A percentile compares a stretch with the other conserved stretches of the same genome.
phyloP scores from a whole-genome alignment of 768 basidiomycete species.

The Pleurotus ostreatus region DNA sequence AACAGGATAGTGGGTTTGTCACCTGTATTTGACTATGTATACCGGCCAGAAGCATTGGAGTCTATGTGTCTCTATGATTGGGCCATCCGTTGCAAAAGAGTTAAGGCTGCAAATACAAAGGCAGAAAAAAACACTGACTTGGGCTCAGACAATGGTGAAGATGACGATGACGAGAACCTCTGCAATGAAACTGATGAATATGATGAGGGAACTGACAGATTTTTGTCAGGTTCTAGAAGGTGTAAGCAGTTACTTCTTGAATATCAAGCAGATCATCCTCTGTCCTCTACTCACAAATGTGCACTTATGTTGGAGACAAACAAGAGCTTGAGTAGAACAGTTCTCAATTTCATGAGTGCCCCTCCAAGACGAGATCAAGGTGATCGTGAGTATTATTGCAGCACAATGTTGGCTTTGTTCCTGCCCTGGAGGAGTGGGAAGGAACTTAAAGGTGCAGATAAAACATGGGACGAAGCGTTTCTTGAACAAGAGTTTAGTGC shows the following conservation, averaged over 20 bases:
- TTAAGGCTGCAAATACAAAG: background rate
- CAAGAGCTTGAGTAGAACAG: background rate
- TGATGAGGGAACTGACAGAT: background rate
- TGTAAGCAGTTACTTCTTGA: no score
- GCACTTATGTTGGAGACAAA: no score
- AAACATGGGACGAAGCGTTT: conserved; percentile 21
- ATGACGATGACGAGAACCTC: no score
- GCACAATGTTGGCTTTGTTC: conserved; percentile 28
- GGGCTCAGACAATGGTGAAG: no score
- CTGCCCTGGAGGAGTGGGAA: conserved; percentile 25
- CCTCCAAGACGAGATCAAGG: conserved; percentile 26
- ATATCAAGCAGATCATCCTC: no score
- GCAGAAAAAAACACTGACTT: no score
- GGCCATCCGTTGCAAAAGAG: background rate
- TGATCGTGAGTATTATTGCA: conserved; percentile 28
- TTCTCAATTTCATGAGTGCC: conserved; percentile 27
- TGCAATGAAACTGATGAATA: background rate
- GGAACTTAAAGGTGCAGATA: conserved; percentile 18
- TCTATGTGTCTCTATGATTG: conserved; percentile 23
- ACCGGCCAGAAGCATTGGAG: conserved; percentile 16
- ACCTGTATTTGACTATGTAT: no score
- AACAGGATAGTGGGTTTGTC: no score
- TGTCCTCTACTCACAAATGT: no score
- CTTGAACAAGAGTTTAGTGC: conserved; percentile 6
- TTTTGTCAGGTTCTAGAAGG: background rate